Percentiles rank a stretch among this genome's conserved stretches.
Evolutionary conservation across 2,329 filamentous ascomycete species (phyloP).

Genomic region (Cercospora sojina): DNA sequence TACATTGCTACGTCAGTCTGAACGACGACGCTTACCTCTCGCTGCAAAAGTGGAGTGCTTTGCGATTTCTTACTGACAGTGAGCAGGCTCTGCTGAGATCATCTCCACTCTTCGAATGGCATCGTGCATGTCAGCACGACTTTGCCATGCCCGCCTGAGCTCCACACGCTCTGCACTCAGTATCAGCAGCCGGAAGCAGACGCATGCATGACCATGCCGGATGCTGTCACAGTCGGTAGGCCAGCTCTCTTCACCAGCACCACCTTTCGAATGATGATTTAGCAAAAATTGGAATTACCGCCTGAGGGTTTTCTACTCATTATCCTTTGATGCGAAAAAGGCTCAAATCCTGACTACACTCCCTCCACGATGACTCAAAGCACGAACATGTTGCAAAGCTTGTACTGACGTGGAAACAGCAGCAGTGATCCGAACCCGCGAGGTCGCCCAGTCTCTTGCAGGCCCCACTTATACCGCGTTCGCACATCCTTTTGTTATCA

Average conservation of each 20-base stretch:
- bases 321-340: constrained; percentile 20
- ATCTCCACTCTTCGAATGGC: neutral
- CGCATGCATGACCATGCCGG: neutral
- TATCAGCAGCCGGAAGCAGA: neutral
- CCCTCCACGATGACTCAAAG: neutral
- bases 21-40: constrained; percentile 12
- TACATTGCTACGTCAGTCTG: constrained; percentile 34
- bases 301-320: constrained; percentile 26
- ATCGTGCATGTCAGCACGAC: neutral
- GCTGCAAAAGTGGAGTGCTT: neutral
- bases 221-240: neutral
- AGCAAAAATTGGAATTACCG: constrained; percentile 33
- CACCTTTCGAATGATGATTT: constrained; percentile 26
- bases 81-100: neutral
- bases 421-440: neutral
- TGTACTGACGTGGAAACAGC: neutral
- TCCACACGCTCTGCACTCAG: neutral
- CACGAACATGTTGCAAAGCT: neutral
- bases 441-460: neutral
- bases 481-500: constrained; percentile 33
- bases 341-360: constrained; percentile 11
- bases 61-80: neutral
- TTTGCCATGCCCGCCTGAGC: neutral
- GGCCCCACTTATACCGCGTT: constrained; percentile 25
- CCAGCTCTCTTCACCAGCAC: neutral